Base-by-base conservation (phyloP, 768 basidiomycete genomes). In the Russula earlei region DNA sequence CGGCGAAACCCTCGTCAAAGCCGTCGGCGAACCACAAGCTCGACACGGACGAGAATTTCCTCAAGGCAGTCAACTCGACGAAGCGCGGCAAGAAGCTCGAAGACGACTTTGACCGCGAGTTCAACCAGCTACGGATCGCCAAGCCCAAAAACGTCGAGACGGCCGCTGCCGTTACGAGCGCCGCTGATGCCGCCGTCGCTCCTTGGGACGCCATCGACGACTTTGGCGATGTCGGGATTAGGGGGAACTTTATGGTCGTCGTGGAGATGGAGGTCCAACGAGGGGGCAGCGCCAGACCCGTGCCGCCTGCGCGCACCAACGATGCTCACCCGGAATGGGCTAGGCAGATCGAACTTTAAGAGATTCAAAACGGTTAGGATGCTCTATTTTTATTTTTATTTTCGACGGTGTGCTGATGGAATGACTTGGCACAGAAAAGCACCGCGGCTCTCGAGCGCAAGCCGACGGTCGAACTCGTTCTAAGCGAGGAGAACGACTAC, bases 241-340 rank as follows among this genome's bases (percentile, higher is more conserved):
- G 82, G 44, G 86, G 86, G 0, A 87, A 87, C 62, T 87, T 87
- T 52, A 87, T 88, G 86, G 77, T 83, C 3, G 75, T 87, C 31
- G 69, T 84, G 22, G 82, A 85, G 47, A 68, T 85, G 72, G 79
- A 81, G 34, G 70, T 83, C 14, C 51, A 56, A 58, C 40, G 56
- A 52, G 33, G 55, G 45, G 22, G 20, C 64, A 55, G 34, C 49
- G 50, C 38, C 65, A 61, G 47, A 41, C 34, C 43, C 5, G 14
- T 6, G 10, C 36, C n/a, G 19, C 1, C 40, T 9, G 36, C 22
- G 4, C 43, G 37, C 19, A n/a, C 4, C 22, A 25, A 49, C 4
- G 36, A 43, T 14, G 31, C 9, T 17, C 36, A 44, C 11, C 58
- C 66, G 2, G 62, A 69, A 15, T 77, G 75, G 78, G 68, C 72